Evolutionary conservation across 108 stramenopile species (phyloP), one percentile per base, ranked within the genome.

Genomic region (Schizochytrium sp.): DNA sequence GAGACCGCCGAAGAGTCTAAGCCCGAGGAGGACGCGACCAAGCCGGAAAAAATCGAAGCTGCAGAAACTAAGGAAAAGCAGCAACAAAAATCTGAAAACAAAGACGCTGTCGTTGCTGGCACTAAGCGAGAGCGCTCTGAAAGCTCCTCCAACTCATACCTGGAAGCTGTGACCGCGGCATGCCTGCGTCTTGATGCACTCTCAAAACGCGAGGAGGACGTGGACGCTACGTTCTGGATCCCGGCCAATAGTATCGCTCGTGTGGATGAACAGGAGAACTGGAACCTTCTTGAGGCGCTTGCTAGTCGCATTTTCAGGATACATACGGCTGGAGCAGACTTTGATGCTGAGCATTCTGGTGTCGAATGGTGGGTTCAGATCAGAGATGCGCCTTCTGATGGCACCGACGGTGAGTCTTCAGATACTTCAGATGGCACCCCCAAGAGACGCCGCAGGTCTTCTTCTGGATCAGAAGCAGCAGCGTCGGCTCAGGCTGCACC

Each of bases 281-380:
- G 5, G 42, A 69, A 15, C 28, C 19, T 69, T 44, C 64, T 69
- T 2, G 64, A 69, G 64, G 64, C 64, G 19, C 64, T 69, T 44
- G 64, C 64, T 38, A 13, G 64, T 44, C 64, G 64, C 64, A 69
- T 69, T 44, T 69, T 69, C 3, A 69, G 64, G 64, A 69, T 69
- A 69, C 64, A 69, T 38, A 69, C 64, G 42, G 44, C 40, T 38
- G 64, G 28, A 38, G 64, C 64, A 15, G 12, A 15, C 28, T 69
- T 28, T 15, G 64, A 69, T 44, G 0, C 28, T 7, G 64, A 7
- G 5, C 40, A 10, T 8, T 44, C 42, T 15, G 64, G 64, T 44
- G 64, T 69, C 7, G 64, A 69, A 44, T 69, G 64, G 64, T 69
- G 64, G 64, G 64, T 69, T 8, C 64, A 69, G 64, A 38, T 69